Evolutionary conservation across 2,329 filamentous ascomycete genomes (phyloP).

Genomic region (Colletotrichum horii): DNA sequence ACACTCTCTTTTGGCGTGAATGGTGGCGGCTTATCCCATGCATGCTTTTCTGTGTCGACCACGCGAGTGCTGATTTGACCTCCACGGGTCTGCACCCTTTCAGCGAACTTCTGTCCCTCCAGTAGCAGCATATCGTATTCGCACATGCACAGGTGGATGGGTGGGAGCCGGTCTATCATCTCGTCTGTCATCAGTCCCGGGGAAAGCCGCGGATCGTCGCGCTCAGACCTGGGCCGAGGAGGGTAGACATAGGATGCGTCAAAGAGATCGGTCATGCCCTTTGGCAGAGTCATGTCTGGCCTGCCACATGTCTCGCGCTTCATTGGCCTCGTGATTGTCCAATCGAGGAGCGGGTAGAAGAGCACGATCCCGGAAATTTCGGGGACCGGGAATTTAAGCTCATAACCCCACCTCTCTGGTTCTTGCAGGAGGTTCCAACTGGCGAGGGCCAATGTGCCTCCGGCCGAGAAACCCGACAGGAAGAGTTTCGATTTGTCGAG

Average conservation of each 20-base stretch:
- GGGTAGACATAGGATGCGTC: slow-evolving; percentile 67
- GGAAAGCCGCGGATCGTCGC: slow-evolving; percentile 60
- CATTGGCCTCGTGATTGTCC: slow-evolving; percentile 59
- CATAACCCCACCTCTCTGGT: slow-evolving; percentile 44
- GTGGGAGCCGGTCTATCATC: slow-evolving; percentile 55
- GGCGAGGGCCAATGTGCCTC: slow-evolving; percentile 60
- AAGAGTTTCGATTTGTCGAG: slow-evolving; percentile 62
- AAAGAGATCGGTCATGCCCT: slow-evolving; percentile 65
- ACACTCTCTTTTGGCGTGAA: slow-evolving; percentile 49
- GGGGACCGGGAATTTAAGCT: slow-evolving; percentile 43
- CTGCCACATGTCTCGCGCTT: slow-evolving; percentile 59
- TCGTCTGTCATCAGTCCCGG: slow-evolving; percentile 61
- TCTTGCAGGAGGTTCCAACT: slow-evolving; percentile 51
- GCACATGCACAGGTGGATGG: slow-evolving; percentile 64
- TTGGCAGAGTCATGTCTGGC: slow-evolving; percentile 64
- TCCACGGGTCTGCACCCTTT: slow-evolving; percentile 50
- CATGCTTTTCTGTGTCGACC: slow-evolving; percentile 51
- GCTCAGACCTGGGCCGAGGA: slow-evolving; percentile 46
- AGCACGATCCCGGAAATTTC: slow-evolving; percentile 57
- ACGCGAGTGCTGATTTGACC: slow-evolving; percentile 41
- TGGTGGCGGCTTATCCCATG: slow-evolving; percentile 54
- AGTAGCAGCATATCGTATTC: slow-evolving; percentile 70
- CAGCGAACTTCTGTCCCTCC: slow-evolving; percentile 66
- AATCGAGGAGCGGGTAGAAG: slow-evolving; percentile 69
- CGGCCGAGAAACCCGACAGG: slow-evolving; percentile 69